These are phyloP conservation scores for Aspergillus quadrilineatus DNA, from an alignment of 2,329 filamentous ascomycete species.

Conservation along the genomic window DNA sequence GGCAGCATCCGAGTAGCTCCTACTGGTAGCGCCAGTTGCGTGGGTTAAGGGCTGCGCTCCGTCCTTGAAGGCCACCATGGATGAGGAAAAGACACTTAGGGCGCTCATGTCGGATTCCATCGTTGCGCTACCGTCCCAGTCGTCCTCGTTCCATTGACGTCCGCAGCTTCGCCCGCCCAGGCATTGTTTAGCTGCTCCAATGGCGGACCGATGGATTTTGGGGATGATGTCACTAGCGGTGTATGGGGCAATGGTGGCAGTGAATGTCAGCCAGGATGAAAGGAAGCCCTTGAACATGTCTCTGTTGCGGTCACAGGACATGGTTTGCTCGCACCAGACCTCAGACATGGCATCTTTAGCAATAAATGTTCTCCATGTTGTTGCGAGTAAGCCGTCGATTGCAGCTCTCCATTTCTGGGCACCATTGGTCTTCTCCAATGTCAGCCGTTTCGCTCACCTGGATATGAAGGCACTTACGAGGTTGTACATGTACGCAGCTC, in stretches of 20 bases:
- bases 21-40: conserved; percentile 59
- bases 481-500: conserved; percentile 60
- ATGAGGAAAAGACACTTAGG: conserved; percentile 36
- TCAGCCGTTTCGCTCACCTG: conserved; percentile 12
- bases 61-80: conserved; percentile 28
- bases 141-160: conserved; percentile 41
- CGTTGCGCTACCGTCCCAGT: conserved; percentile 37
- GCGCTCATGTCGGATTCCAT: conserved; percentile 46
- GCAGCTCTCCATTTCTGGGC: conserved; percentile 56
- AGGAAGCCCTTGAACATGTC: conserved; percentile 71
- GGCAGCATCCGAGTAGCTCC: conserved; percentile 47
- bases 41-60: conserved; percentile 45
- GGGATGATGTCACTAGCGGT: conserved; percentile 57
- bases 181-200: conserved; percentile 63
- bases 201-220: conserved; percentile 58
- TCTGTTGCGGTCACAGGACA: conserved; percentile 67
- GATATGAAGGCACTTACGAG: conserved; percentile 35
- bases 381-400: conserved; percentile 57
- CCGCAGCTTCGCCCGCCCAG: conserved; percentile 58
- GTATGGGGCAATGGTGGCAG: conserved; percentile 62
- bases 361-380: conserved; percentile 53
- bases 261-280: conserved; percentile 64
- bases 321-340: conserved; percentile 62
- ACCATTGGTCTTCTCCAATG: conserved; percentile 36
- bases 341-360: conserved; percentile 62